A percentile compares a stretch with the other conserved stretches of the same genome.
These are phyloP conservation scores for Chrysochromulina tobinii DNA, from an alignment of 78 protist genomes.

Conservation along the genomic window DNA sequence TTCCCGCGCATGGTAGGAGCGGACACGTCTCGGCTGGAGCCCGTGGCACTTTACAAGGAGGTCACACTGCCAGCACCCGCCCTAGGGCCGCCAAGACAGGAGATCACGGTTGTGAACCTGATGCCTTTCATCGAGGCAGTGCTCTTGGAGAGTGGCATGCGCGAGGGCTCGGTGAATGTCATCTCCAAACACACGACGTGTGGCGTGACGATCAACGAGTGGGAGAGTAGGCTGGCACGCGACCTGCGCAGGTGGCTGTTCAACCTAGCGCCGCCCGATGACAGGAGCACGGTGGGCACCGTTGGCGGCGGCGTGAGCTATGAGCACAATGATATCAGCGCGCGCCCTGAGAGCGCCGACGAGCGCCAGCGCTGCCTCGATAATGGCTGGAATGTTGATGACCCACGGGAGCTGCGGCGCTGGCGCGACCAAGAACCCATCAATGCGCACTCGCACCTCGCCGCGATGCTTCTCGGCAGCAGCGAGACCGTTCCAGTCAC, in stretches of 20 bases:
- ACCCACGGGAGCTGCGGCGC: background rate
- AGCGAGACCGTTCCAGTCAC: background rate
- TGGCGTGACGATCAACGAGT: constrained; percentile 40
- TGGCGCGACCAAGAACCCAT: constrained; percentile 37
- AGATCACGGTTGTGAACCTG: constrained; percentile 5
- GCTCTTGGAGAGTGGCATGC: background rate
- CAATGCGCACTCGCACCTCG: constrained; percentile 44
- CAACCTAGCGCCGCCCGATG: background rate
- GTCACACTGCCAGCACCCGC: background rate
- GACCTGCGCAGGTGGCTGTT: background rate
- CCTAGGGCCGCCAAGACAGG: background rate
- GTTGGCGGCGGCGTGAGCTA: background rate
- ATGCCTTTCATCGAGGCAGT: background rate
- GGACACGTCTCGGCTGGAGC: background rate
- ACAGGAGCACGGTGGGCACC: background rate
- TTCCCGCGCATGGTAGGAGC: too few relatives aligned
- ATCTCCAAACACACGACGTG: constrained; percentile 45
- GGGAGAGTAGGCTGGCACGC: constrained; percentile 3
- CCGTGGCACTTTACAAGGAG: background rate
- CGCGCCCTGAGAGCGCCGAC: constrained; percentile 5
- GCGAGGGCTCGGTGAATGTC: background rate
- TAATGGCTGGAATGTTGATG: background rate
- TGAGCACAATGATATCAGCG: constrained; percentile 19
- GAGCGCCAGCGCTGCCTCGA: background rate
- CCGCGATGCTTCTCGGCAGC: constrained; percentile 13